phyloP scores from a whole-genome alignment of 164 flowering plant species.

The Saururus chinensis region DNA sequence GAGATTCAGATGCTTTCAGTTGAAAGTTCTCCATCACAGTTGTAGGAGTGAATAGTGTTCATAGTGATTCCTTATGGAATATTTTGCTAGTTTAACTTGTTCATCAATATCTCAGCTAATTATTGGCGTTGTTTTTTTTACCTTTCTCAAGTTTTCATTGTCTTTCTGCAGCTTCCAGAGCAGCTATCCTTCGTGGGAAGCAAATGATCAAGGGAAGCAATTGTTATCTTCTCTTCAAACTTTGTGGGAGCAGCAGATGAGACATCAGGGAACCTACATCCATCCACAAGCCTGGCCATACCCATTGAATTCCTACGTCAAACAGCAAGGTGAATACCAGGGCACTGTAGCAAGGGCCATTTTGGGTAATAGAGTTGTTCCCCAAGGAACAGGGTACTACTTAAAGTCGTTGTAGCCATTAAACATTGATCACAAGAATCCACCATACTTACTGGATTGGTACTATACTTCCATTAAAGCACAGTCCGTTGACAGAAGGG shows the following conservation, averaged over 20 bases:
- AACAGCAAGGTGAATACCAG: constrained; percentile 26
- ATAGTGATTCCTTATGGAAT: not conserved
- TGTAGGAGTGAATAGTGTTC: too few relatives aligned
- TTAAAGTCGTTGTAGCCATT: constrained; percentile 50
- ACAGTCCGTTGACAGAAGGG: constrained; percentile 9
- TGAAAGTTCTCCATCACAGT: too few relatives aligned
- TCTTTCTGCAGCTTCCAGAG: constrained; percentile 63
- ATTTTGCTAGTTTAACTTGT: not conserved
- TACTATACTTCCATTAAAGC: constrained; percentile 44
- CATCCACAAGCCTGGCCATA: constrained; percentile 25
- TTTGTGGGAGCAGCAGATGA: constrained; percentile 61
- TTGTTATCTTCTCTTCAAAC: constrained; percentile 45
- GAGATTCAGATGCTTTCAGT: too few relatives aligned
- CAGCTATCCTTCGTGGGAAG: constrained; percentile 84
- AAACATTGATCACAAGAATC: constrained; percentile 43
- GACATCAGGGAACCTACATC: constrained; percentile 20
- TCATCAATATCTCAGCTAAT: too few relatives aligned
- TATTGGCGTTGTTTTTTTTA: too few relatives aligned
- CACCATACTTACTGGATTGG: constrained; percentile 83
- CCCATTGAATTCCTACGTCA: constrained; percentile 23
- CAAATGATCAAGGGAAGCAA: constrained; percentile 60
- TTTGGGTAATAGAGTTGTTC: constrained; percentile 11
- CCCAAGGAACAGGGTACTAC: constrained; percentile 19
- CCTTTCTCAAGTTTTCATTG: too few relatives aligned
- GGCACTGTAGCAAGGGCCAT: constrained; percentile 29